Percentiles rank a stretch among this genome's conserved stretches.
phyloP scores from a whole-genome alignment of 371 early-diverging fungal genomes.

The Nematocida sp. region DNA sequence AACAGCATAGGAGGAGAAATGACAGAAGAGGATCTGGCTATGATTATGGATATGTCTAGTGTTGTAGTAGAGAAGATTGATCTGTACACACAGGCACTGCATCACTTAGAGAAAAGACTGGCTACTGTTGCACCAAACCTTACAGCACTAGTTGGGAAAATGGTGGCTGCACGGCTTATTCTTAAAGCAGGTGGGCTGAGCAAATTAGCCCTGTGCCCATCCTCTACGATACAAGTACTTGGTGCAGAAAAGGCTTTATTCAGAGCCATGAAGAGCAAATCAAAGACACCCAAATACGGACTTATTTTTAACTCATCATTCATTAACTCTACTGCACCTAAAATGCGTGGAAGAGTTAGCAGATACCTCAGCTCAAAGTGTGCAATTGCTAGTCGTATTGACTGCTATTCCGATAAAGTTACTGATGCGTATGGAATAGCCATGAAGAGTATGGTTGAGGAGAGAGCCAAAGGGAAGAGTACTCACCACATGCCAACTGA shows the following conservation, averaged over 20 bases:
- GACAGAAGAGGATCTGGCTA: conserved; percentile 78
- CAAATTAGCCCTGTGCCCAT: conserved; percentile 83
- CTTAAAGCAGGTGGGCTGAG: conserved; percentile 83
- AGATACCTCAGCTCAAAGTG: conserved; percentile 85
- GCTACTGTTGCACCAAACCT: conserved; percentile 84
- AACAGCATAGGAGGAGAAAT: conserved; percentile 90
- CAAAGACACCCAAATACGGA: conserved; percentile 92
- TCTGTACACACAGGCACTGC: conserved; percentile 80
- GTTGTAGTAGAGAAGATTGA: conserved; percentile 80
- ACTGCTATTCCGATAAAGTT: conserved; percentile 74
- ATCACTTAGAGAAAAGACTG: conserved; percentile 83
- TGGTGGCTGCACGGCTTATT: conserved; percentile 83
- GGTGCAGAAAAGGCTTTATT: conserved; percentile 95
- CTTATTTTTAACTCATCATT: conserved; percentile 83
- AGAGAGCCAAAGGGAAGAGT: conserved; percentile 46
- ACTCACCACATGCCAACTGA: conserved; percentile 60
- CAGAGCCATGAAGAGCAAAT: conserved; percentile 85
- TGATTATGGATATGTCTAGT: conserved; percentile 77
- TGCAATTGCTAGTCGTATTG: conserved; percentile 82
- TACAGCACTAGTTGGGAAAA: conserved; percentile 81
- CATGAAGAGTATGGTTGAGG: conserved; percentile 57
- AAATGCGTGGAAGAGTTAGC: conserved; percentile 84
- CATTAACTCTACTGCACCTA: conserved; percentile 78
- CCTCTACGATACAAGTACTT: conserved; percentile 87
- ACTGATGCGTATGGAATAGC: conserved; percentile 58